Evolutionary conservation across 225 moss, liverwort and hornwort species (phyloP).

Genomic region (Marchantia polymorpha): DNA sequence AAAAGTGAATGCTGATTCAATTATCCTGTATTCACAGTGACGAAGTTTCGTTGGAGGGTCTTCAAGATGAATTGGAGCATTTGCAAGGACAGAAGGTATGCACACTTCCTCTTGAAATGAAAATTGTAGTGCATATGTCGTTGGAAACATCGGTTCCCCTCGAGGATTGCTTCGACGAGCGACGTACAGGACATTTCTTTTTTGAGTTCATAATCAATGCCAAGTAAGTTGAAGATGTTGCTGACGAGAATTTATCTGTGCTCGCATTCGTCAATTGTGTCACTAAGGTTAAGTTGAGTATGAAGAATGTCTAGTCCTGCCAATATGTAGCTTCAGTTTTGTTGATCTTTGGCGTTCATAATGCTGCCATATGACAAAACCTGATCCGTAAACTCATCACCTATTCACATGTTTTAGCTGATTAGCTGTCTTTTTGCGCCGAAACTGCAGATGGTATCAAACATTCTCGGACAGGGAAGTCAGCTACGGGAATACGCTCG

Average conservation of each 20-base stretch:
- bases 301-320: background rate
- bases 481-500: slow-evolving; percentile 87
- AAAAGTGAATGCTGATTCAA: background rate
- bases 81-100: slow-evolving; percentile 86
- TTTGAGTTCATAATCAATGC: too few relatives aligned
- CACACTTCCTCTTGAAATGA: background rate
- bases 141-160: background rate
- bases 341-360: background rate
- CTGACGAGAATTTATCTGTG: background rate
- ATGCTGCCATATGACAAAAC: background rate
- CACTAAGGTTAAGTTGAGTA: background rate
- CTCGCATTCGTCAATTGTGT: background rate
- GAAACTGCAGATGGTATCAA: slow-evolving; percentile 71
- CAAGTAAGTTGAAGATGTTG: background rate
- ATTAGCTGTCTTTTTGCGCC: slow-evolving; percentile 7
- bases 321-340: background rate
- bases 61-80: slow-evolving; percentile 84
- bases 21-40: slow-evolving; percentile 58
- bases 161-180: too few relatives aligned
- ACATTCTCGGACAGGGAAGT: slow-evolving; percentile 92
- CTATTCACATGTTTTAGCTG: background rate
- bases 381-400: background rate
- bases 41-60: slow-evolving; percentile 83
- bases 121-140: background rate
- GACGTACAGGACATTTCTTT: background rate